phyloP scores from a whole-genome alignment of 768 basidiomycete genomes.

The Coprinopsis marcescibilis region DNA sequence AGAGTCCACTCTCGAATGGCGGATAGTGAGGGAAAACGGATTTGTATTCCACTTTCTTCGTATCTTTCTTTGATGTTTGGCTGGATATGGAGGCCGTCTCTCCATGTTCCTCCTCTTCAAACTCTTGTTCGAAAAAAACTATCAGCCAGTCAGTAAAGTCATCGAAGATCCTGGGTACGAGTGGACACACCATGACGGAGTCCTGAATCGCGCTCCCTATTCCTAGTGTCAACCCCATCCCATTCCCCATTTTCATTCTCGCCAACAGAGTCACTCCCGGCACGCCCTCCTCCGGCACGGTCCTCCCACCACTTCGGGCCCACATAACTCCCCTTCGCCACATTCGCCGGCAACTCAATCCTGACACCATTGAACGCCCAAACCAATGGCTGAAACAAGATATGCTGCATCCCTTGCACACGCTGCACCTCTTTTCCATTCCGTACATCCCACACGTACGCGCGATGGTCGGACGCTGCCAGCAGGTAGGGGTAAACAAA shows the following conservation, averaged over 20 bases:
- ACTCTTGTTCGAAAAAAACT: no score
- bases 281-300: no score
- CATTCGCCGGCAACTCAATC: not conserved
- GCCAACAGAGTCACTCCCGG: no score
- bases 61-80: not conserved
- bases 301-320: no score
- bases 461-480: conserved; percentile 36
- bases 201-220: no score
- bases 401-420: conserved; percentile 34
- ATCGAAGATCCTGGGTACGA: no score
- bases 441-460: conserved; percentile 61
- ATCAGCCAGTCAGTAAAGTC: no score
- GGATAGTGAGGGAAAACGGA: not conserved
- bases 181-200: no score
- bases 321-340: not conserved
- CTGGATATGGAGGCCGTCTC: not conserved
- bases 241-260: no score
- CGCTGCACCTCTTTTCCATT: conserved; percentile 43
- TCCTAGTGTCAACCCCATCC: no score
- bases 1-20: conserved; percentile 6
- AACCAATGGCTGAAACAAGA: not conserved
- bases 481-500: conserved; percentile 58
- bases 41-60: not conserved
- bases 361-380: not conserved
- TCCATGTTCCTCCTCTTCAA: not conserved